Evolutionary conservation across 768 basidiomycete genomes (phyloP), one percentile per base, ranked within the genome.

Genomic region (Rhizopogon vinicolor): DNA sequence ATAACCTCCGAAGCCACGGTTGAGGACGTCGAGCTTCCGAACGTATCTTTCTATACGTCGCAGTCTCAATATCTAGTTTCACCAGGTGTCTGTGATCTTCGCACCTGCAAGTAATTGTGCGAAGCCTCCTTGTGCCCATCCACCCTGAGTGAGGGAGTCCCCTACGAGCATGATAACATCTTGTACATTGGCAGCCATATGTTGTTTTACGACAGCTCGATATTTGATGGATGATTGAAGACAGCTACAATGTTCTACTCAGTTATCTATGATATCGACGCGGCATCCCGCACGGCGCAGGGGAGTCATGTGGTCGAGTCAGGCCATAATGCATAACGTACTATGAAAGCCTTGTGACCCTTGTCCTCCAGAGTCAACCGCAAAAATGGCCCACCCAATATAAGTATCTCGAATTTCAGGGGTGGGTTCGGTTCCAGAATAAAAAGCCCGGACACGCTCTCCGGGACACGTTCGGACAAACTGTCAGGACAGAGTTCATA

Each of bases 1-100:
- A 71, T 95, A 97, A 3, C 93, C 93, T 31, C 82, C 78, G 29
- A 86, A 75, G 1, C 94, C 94, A 48, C 93, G 84, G 65, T 96
- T 96, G 58, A 96, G 60, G 18, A 97, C 84, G 64, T 97, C 94
- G 33, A 93, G 69, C 68, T 85, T 91, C 58, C 94, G 77, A 42
- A 79, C 79, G 68, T 96, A 96, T 1, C 76, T 78, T 66, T 87
- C 91, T 93, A 58, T 41, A 55, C 3, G 7, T 48, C 13, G 19
- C 41, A 45, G 25, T 22, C 41, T 58, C 41, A 59, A 50, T 25
- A 7, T 29, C 28, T 9, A 8, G 9, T n/a, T 22, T 29, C 31
- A 50, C 29, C 3, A 22, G 31, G n/a, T 33, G 5, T 13, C 10
- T 19, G 37, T 29, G 8, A 31, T 44, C 8, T 42, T 53, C 65